Base-by-base conservation (phyloP, 768 basidiomycete genomes). In the Hortiboletus campestris region DNA sequence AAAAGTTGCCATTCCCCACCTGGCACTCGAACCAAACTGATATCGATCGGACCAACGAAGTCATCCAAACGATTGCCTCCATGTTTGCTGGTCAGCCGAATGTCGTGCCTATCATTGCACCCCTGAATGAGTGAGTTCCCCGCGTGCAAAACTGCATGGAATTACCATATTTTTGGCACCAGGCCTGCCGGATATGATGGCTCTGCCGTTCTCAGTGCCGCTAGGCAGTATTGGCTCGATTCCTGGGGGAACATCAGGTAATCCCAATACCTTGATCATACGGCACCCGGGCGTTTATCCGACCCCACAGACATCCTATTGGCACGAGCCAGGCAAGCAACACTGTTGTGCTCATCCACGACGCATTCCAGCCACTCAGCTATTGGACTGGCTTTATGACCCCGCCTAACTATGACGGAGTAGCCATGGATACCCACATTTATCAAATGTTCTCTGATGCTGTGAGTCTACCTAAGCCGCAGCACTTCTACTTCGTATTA, bases 351-450 rank as follows among this genome's bases (percentile, higher is more conserved):
- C 72, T 91, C 61, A 77, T 92, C 38, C 84, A 88, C 61, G 91
- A 92, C 59, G 90, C 89, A 3, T 93, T 92, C 76, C 88, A 90
- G 66, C 75, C 83, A 46, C 75, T 90, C 46, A 81, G 77, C 57
- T 86, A 80, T 63, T 92, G 90, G 89, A 66, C 71, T 38, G 82
- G 82, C 19, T 89, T 86, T 57, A 75, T 83, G 77, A 71, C 76
- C 4, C 46, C 70, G n/a, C 80, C 83, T 0, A 55, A 75, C 36
- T 87, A 60, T 54, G 64, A 84, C 39, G 87, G 88, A 12, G 91
- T 91, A 19, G 81, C 85, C 22, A 81, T 93, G 75, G 90, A 91
- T 68, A 89, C 86, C 34, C 89, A 91, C 64, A 82, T 86, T 49
- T 91, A 91, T 64, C 87, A 89, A 64, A 80, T 91, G 70, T 91